These are phyloP conservation scores for Setaria viridis DNA, from an alignment of 202 grass and related monocot species.

Conservation along the genomic window DNA sequence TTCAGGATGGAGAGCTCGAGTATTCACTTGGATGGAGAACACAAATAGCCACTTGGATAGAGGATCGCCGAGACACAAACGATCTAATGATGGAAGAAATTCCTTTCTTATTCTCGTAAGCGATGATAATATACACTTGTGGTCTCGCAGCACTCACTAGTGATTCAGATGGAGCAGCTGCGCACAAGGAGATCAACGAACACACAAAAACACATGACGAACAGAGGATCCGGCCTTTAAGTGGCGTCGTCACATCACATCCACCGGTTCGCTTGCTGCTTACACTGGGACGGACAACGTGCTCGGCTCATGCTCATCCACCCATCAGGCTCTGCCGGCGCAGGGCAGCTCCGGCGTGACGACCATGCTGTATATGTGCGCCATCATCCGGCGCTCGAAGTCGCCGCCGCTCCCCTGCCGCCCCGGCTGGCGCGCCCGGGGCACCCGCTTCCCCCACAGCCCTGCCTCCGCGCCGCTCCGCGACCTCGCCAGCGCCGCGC, in stretches of 20 bases:
- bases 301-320: neutral
- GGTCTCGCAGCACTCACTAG: neutral
- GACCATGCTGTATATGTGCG: conserved; percentile 60
- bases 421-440: conserved; percentile 29
- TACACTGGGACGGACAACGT: neutral
- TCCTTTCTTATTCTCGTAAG: too few relatives aligned
- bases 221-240: neutral
- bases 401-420: conserved; percentile 35
- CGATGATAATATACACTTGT: neutral
- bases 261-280: neutral
- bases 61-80: too few relatives aligned
- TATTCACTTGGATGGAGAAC: too few relatives aligned
- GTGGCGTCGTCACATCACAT: neutral
- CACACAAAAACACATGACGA: neutral
- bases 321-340: conserved; percentile 6
- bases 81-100: too few relatives aligned
- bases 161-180: neutral
- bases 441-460: conserved; percentile 63
- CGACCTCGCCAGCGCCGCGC: conserved; percentile 25
- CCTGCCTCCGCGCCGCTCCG: conserved; percentile 32
- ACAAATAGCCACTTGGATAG: too few relatives aligned
- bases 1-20: too few relatives aligned
- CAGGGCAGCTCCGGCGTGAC: conserved; percentile 64
- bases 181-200: neutral
- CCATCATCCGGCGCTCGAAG: conserved; percentile 78